Evolutionary conservation across 2,329 filamentous ascomycete species (phyloP), one percentile per base, ranked within the genome.

Genomic region (Leptodontidium sp.): DNA sequence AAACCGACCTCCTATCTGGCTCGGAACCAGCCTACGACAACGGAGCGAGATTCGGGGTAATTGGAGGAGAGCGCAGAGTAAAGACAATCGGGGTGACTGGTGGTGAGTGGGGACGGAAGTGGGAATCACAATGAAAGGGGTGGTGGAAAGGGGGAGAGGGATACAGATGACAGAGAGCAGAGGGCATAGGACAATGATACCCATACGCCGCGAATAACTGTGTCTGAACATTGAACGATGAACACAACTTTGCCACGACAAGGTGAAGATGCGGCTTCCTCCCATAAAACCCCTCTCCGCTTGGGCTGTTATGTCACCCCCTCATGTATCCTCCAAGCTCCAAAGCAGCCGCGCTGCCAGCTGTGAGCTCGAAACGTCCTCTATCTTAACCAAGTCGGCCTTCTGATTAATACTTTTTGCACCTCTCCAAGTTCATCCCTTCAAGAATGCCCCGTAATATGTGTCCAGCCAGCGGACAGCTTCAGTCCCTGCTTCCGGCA

Each of bases 381-480:
- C 5, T 40, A 2, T n/a, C 21, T 14, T 21, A 12, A 14, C 53
- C 32, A 58, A 24, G 9, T 24, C 47, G 47, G 21, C 47, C 17
- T 21, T 24, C 47, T 50, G 3, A 9, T 21, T 21, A 4, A 24
- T 5, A 9, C 47, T 53, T 14, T 21, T 26, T 52, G n/a, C 24
- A 53, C 12, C 12, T 29, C 50, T 8, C 12, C 50, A 8, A 21
- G 9, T 43, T 70, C 58, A 77, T 15, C 67, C 68, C 2, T 73
- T 73, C 74, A 86, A 76, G 67, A 85, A 84, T 0, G 79, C 78
- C 21, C 80, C 79, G 75, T 86, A 87, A 73, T 87, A 88, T 7
- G 78, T 73, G 70, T 87, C 82, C 72, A 87, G 73, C 84, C 84
- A 87, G 35, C 71, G 64, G 1, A 78, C 78, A 1, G 82, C 83